phyloP scores from a whole-genome alignment of 805 yeast species.

The Saccharomycopsis vini region DNA sequence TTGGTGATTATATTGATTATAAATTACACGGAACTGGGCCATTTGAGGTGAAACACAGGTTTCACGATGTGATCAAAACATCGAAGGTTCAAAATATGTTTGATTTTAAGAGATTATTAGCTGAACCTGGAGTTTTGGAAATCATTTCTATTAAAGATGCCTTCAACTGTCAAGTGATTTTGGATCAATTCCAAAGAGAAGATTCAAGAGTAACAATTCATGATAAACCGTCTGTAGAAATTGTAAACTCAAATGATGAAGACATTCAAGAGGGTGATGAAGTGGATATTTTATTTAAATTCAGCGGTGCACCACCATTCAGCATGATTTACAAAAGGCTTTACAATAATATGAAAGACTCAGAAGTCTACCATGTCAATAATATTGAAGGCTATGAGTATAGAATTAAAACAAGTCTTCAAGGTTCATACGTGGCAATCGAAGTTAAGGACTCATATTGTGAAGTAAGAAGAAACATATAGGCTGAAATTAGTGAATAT shows the following conservation, averaged over 20 bases:
- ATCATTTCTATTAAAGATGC: conserved; percentile 68
- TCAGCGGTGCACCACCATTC: conserved; percentile 77
- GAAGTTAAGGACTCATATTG: conserved; percentile 85
- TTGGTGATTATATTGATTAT: conserved; percentile 82
- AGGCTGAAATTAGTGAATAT: too few relatives aligned
- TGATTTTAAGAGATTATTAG: conserved; percentile 61
- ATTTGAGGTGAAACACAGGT: conserved; percentile 63
- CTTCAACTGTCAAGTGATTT: conserved; percentile 25
- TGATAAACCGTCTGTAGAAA: conserved; percentile 70
- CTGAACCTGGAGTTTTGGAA: conserved; percentile 68
- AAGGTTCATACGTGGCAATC: conserved; percentile 91
- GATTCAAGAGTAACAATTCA: conserved; percentile 35
- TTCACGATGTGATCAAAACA: conserved; percentile 51
- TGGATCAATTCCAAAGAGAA: conserved; percentile 20
- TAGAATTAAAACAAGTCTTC: conserved; percentile 67
- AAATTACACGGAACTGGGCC: conserved; percentile 74
- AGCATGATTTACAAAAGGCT: conserved; percentile 50
- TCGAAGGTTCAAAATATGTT: conserved; percentile 39
- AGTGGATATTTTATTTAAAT: conserved; percentile 74
- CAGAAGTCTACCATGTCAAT: conserved; percentile 30
- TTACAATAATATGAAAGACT: conserved; percentile 16
- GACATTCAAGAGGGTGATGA: conserved; percentile 94
- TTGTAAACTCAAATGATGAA: conserved; percentile 56
- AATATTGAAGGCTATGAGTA: conserved; percentile 65
- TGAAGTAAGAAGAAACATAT: conserved; percentile 21